Conservation (phyloP, 2,329 filamentous ascomycete species). For the Pseudodiploospora longispora region DNA sequence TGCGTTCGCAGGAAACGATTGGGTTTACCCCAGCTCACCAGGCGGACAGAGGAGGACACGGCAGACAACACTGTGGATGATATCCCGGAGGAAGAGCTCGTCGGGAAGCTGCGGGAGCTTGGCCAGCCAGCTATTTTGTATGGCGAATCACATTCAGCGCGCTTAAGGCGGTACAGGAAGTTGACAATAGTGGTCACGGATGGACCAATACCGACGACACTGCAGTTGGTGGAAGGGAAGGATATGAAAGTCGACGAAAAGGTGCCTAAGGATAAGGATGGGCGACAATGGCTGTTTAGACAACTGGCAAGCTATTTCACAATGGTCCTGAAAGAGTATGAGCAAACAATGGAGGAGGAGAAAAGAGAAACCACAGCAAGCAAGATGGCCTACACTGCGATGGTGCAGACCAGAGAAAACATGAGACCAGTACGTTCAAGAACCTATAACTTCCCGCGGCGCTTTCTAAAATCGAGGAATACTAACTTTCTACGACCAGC, state of each 20-base stretch:
- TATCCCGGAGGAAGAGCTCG: constrained; percentile 63
- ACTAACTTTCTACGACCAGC: constrained; percentile 23
- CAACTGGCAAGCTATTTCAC: constrained; percentile 94
- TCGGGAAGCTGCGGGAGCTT: constrained; percentile 58
- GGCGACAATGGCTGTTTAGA: constrained; percentile 65
- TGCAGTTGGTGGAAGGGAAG: constrained; percentile 71
- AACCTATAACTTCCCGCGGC: not conserved
- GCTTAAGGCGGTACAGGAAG: constrained; percentile 63
- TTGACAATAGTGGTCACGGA: constrained; percentile 55
- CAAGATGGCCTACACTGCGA: constrained; percentile 72
- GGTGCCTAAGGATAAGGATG: constrained; percentile 56
- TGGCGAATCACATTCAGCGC: constrained; percentile 65
- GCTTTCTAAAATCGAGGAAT: not conserved
- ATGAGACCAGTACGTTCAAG: constrained; percentile 58
- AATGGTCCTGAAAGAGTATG: constrained; percentile 88
- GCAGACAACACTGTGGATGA: constrained; percentile 48
- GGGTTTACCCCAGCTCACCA: constrained; percentile 66
- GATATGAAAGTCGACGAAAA: constrained; percentile 75
- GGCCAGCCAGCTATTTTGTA: constrained; percentile 71
- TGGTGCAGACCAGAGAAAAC: constrained; percentile 80
- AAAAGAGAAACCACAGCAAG: constrained; percentile 62
- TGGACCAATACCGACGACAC: constrained; percentile 79
- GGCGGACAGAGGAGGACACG: constrained; percentile 31
- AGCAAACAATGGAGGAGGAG: constrained; percentile 63
- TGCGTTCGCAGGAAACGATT: constrained; percentile 63